A percentile compares a stretch with the other conserved stretches of the same genome.
These are phyloP conservation scores for Ophiostoma sp. DNA, from an alignment of 2,329 filamentous ascomycete genomes.

Conservation along the genomic window DNA sequence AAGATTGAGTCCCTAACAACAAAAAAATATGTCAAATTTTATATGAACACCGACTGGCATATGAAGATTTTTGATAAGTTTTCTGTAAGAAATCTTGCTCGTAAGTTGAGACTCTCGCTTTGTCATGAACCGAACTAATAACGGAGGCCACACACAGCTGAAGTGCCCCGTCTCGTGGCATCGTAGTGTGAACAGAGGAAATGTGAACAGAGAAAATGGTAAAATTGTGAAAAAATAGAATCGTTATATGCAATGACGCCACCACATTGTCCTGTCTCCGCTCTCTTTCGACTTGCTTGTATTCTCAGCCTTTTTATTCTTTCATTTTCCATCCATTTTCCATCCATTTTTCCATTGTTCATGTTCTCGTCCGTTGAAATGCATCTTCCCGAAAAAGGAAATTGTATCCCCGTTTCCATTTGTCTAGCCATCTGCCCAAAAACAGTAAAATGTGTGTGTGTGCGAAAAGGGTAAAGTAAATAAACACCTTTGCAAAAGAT, in stretches of 20 bases:
- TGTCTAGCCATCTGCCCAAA: conserved; percentile 6
- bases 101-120: too few species aligned
- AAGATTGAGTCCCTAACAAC: too few species aligned
- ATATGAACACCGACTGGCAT: too few species aligned
- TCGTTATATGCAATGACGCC: not conserved
- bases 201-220: too few species aligned
- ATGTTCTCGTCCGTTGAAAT: not conserved
- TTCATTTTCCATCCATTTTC: not conserved
- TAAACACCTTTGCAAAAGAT: not conserved
- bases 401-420: not conserved
- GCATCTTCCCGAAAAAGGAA: not conserved
- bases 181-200: not conserved
- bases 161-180: not conserved
- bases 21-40: too few species aligned
- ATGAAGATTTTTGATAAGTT: too few species aligned
- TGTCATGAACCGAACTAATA: too few species aligned
- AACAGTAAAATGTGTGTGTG: too few species aligned
- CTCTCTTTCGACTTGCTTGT: not conserved
- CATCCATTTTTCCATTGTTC: not conserved
- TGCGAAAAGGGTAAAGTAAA: not conserved
- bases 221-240: not conserved
- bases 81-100: too few species aligned
- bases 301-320: not conserved
- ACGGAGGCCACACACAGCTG: too few species aligned
- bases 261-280: not conserved